Evolutionary conservation across 2,329 filamentous ascomycete genomes (phyloP).

Genomic region (Keithomyces neogunnii): DNA sequence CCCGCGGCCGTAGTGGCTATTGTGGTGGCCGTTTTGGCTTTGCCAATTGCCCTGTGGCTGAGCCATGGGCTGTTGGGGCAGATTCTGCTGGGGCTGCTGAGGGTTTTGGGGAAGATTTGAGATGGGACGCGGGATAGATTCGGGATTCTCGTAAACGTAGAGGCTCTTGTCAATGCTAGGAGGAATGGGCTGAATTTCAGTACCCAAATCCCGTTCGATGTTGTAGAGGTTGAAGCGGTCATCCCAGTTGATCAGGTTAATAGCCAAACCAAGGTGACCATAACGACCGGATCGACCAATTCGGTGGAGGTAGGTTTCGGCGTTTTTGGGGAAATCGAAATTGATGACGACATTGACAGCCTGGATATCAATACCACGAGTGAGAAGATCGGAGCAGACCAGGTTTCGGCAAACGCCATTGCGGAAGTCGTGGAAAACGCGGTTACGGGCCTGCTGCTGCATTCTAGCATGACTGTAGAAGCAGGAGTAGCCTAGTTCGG

Average conservation of each 20-base stretch:
- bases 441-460: conserved; percentile 93
- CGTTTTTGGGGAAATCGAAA: conserved; percentile 99
- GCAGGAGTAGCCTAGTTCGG: conserved; percentile 96
- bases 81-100: conserved; percentile 21
- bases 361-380: conserved; percentile 98
- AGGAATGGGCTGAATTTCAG: conserved; percentile 96
- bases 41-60: conserved; percentile 33
- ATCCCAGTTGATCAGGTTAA: conserved; percentile 99
- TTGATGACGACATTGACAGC: conserved; percentile 99
- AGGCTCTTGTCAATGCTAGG: conserved; percentile 92
- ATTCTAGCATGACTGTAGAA: conserved; percentile 99
- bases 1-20: conserved; percentile 25
- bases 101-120: conserved; percentile 35
- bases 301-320: conserved; percentile 95
- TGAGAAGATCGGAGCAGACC: conserved; percentile 94
- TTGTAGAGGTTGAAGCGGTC: conserved; percentile 98
- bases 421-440: conserved; percentile 98
- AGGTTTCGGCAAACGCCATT: conserved; percentile 97
- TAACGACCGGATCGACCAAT: conserved; percentile 97
- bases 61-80: conserved; percentile 10
- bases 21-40: conserved; percentile 28
- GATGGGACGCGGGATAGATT: conserved; percentile 81
- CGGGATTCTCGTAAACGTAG: conserved; percentile 95
- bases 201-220: conserved; percentile 94
- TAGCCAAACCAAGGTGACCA: conserved; percentile 92